phyloP scores from a whole-genome alignment of 495 filamentous ascomycete species.

The Penicillium manginii region DNA sequence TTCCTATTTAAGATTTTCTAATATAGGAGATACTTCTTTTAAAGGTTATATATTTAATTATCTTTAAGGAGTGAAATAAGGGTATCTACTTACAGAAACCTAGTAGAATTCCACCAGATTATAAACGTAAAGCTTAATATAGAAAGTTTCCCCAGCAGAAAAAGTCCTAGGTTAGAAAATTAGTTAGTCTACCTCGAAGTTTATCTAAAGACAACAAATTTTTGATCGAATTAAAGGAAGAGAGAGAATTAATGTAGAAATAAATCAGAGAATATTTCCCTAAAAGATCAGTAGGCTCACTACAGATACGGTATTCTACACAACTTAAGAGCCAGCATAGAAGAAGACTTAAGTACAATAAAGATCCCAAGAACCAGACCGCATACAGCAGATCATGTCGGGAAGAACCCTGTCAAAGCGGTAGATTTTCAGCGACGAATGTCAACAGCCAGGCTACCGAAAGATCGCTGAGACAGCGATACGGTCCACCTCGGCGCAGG shows the following conservation, averaged over 20 bases:
- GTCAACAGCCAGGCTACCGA: slow-evolving; percentile 7
- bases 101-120: slow-evolving; percentile 1
- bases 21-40: not conserved
- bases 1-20: not conserved
- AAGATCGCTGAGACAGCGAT: slow-evolving; percentile 15
- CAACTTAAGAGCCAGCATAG: slow-evolving; percentile 12
- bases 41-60: not conserved
- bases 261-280: slow-evolving; percentile 19
- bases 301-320: slow-evolving; percentile 16
- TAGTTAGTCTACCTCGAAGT: slow-evolving; percentile 3
- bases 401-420: too few species aligned
- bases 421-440: slow-evolving; percentile 7
- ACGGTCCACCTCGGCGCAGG: slow-evolving; percentile 20
- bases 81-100: slow-evolving; percentile 1
- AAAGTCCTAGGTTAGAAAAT: slow-evolving; percentile 4
- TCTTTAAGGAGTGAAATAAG: slow-evolving; percentile 8
- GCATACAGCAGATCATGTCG: too few species aligned
- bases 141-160: slow-evolving; percentile 3
- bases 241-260: slow-evolving; percentile 10
- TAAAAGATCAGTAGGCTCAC: slow-evolving; percentile 14
- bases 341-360: too few species aligned
- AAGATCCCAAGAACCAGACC: too few species aligned
- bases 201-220: slow-evolving; percentile 16
- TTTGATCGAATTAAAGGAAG: slow-evolving; percentile 16
- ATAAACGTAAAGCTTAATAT: slow-evolving; percentile 7